Percentiles rank a stretch among this genome's conserved stretches.
These are phyloP conservation scores for Acanthamoeba culbertsoni DNA, from an alignment of 208 protist species.

Conservation along the genomic window DNA sequence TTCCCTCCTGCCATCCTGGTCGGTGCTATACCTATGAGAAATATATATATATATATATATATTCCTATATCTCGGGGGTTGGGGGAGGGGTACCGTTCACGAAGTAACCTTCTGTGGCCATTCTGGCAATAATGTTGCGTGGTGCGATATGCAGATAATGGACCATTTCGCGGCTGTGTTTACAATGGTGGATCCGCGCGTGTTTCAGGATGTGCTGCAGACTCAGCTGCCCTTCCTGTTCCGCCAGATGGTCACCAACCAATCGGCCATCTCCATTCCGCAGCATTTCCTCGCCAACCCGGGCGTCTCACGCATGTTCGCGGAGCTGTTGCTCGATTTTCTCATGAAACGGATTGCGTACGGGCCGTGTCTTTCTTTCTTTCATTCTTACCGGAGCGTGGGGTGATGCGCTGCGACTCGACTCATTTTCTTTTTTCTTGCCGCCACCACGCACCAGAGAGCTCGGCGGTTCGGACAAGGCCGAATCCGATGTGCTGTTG, in stretches of 20 bases:
- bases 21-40: no score
- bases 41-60: conserved; percentile 31
- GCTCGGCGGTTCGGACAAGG: conserved; percentile 61
- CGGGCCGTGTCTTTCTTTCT: not conserved
- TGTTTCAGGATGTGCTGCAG: conserved; percentile 81
- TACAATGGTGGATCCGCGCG: conserved; percentile 78
- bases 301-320: conserved; percentile 74
- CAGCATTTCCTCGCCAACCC: conserved; percentile 84
- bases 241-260: conserved; percentile 75
- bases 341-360: conserved; percentile 69
- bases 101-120: not conserved
- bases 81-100: not conserved
- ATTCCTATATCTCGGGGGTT: not conserved
- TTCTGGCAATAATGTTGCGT: no score
- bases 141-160: conserved; percentile 74
- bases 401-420: not conserved
- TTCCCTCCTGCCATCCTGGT: no score
- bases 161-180: conserved; percentile 86
- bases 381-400: not conserved
- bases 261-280: conserved; percentile 75
- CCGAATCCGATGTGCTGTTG: conserved; percentile 63
- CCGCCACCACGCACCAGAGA: not conserved
- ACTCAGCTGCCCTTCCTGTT: conserved; percentile 79
- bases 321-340: conserved; percentile 82
- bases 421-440: not conserved